Evolutionary conservation across 495 filamentous ascomycete species (phyloP), one percentile per base, ranked within the genome.

Genomic region (Penicillium chermesinum): DNA sequence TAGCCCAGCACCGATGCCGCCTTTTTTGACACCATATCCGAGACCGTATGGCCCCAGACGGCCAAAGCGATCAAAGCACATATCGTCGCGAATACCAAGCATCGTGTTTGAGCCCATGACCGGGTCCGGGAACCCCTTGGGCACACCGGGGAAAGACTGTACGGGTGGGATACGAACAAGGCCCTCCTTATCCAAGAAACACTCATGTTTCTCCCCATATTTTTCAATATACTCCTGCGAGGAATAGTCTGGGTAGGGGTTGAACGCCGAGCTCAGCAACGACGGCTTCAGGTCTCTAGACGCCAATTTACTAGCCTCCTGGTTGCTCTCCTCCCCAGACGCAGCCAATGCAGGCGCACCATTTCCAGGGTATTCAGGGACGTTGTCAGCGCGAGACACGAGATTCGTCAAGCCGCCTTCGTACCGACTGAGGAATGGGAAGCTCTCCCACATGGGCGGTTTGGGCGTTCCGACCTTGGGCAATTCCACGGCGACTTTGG

Each of bases 41-140:
- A 86, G 80, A 0, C 93, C 93, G 55, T 98, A 98, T 0, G 91
- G 84, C 0, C 89, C 94, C 19, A 91, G 76, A 47, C 88, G 77
- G 8, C 94, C 93, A 65, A 86, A 94, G 2, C 93, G 79, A 44
- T 98, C 93, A 66, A 95, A 97, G 71, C 93, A 98, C 42, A 96
- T 77, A 61, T 95, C 87, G 48, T 95, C 82, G 21, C 82, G 83
- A 20, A 96, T 74, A 0, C 84, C 89, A 4, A 97, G 64, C 36
- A 94, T 69, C 3, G 84, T 78, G 61, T 96, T 86, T 0, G 86
- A 89, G 2, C 93, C 93, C 57, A 94, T 80, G 2, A 87, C 77
- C 41, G 87, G 76, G 32, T 89, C 81, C 1, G 93, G 94, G 64
- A 94, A 90, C 0, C 89, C 90, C 37, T 78, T 71, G 2, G 86